phyloP scores from a whole-genome alignment of 75 land plant genomes.

The Cupressus sempervirens region DNA sequence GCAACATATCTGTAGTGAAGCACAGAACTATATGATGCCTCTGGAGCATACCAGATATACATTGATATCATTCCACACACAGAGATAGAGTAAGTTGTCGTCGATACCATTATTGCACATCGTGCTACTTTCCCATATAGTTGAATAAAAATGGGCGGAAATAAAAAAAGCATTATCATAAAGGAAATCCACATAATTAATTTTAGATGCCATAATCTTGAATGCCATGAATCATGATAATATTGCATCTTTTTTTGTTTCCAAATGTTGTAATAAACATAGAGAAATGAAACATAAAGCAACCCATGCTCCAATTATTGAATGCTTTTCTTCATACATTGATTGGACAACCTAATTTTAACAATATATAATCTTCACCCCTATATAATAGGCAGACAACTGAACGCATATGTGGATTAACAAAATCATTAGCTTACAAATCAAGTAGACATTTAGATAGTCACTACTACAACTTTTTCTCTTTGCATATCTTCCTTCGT shows the following conservation, averaged over 20 bases:
- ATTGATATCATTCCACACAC: slow-evolving; percentile 68
- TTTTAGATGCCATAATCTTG: slow-evolving; percentile 85
- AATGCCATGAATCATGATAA: slow-evolving; percentile 69
- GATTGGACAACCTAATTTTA: not conserved
- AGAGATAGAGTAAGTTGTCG: slow-evolving; percentile 43
- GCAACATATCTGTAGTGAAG: too few species aligned
- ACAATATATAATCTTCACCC: not conserved
- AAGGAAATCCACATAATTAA: slow-evolving; percentile 52
- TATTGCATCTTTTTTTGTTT: slow-evolving; percentile 49
- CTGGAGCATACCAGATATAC: slow-evolving; percentile 84
- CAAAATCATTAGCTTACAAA: not conserved
- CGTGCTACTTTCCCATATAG: too few species aligned
- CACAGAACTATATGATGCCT: too few species aligned
- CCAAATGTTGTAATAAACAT: slow-evolving; percentile 87
- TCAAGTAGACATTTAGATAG: not conserved
- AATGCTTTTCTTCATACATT: not conserved
- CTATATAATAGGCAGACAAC: not conserved
- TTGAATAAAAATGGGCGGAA: slow-evolving; percentile 63
- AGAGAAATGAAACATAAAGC: slow-evolving; percentile 60
- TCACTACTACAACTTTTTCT: not conserved
- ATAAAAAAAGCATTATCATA: slow-evolving; percentile 53
- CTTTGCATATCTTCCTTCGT: not conserved
- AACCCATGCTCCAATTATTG: not conserved
- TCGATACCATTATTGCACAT: slow-evolving; percentile 52
- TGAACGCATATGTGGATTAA: not conserved